Evolutionary conservation across 1,284 basidiomycete genomes (phyloP).

Genomic region (Sporisorium sorghi): DNA sequence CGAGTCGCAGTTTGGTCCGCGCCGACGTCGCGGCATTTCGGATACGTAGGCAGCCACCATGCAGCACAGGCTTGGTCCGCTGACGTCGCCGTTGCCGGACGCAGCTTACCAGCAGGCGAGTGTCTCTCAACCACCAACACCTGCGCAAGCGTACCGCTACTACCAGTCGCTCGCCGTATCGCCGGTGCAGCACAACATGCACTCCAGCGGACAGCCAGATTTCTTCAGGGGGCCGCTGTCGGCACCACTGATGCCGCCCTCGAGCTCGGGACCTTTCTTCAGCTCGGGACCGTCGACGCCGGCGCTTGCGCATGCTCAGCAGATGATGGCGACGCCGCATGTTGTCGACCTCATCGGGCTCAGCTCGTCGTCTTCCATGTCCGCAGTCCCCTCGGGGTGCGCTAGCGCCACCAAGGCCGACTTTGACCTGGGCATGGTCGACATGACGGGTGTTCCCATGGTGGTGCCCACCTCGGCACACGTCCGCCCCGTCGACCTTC

Average conservation of each 20-base stretch:
- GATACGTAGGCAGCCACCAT: conserved; percentile 28
- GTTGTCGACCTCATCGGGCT: conserved; percentile 36
- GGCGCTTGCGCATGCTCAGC: neutral
- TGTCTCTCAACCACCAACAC: conserved; percentile 44
- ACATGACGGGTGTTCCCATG: conserved; percentile 23
- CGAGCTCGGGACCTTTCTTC: conserved; percentile 19
- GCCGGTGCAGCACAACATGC: conserved; percentile 9
- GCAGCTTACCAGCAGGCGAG: conserved; percentile 29
- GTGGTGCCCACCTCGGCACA: conserved; percentile 53
- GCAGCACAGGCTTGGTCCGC: conserved; percentile 21
- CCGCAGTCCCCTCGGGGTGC: conserved; percentile 17
- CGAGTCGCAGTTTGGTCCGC: conserved; percentile 37
- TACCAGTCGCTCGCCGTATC: conserved; percentile 24
- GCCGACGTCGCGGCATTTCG: conserved; percentile 44
- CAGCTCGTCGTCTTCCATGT: conserved; percentile 13
- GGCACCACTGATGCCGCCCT: conserved; percentile 23
- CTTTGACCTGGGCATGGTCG: conserved; percentile 28
- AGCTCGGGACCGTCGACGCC: conserved; percentile 3
- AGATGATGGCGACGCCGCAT: conserved; percentile 27
- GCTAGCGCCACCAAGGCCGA: conserved; percentile 41
- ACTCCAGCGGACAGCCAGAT: conserved; percentile 12
- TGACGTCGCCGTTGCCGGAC: conserved; percentile 18
- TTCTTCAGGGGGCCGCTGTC: conserved; percentile 19
- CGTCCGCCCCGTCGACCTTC: conserved; percentile 49
- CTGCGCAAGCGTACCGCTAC: conserved; percentile 33